phyloP scores from a whole-genome alignment of 1,139 yeast genomes.

The Pichiaceae sp. region DNA sequence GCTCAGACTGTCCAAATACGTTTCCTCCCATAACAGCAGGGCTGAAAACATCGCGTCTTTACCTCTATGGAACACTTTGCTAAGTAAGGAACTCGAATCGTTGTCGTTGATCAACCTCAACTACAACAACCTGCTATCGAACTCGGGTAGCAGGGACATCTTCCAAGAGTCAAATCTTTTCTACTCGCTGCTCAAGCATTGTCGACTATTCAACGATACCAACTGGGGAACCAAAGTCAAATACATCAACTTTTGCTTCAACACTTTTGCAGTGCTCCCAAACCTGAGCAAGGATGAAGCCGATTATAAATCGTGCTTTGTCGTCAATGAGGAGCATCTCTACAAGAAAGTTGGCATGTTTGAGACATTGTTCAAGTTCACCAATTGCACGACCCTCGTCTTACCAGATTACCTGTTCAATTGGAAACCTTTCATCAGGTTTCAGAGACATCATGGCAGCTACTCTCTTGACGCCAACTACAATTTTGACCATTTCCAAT shows the following conservation, averaged over 20 bases:
- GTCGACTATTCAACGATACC: slow-evolving; percentile 7
- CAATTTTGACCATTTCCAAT: slow-evolving; percentile 5
- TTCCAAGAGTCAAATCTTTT: slow-evolving; percentile 13
- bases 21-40: slow-evolving; percentile 4
- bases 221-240: slow-evolving; percentile 4
- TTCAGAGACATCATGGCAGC: slow-evolving; percentile 3
- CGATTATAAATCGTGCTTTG: slow-evolving; percentile 10
- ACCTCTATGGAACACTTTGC: slow-evolving; percentile 6
- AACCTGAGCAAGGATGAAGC: slow-evolving; percentile 9
- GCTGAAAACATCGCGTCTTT: slow-evolving; percentile 7
- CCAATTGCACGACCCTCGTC: slow-evolving; percentile 12
- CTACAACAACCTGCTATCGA: slow-evolving; percentile 12
- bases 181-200: slow-evolving; percentile 11
- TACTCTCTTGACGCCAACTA: slow-evolving; percentile 3
- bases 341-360: slow-evolving; percentile 10
- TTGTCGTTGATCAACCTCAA: slow-evolving; percentile 18
- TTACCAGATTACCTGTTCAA: slow-evolving; percentile 24
- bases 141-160: slow-evolving; percentile 11
- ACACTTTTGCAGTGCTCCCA: slow-evolving; percentile 15
- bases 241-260: slow-evolving; percentile 14
- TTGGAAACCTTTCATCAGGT: slow-evolving; percentile 20
- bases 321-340: slow-evolving; percentile 12
- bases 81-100: slow-evolving; percentile 4
- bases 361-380: slow-evolving; percentile 9
- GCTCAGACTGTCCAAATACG: slow-evolving; percentile 13